A percentile compares a stretch with the other conserved stretches of the same genome.
Conservation (phyloP, 208 protist species). For the Wallacemonas sp. region DNA sequence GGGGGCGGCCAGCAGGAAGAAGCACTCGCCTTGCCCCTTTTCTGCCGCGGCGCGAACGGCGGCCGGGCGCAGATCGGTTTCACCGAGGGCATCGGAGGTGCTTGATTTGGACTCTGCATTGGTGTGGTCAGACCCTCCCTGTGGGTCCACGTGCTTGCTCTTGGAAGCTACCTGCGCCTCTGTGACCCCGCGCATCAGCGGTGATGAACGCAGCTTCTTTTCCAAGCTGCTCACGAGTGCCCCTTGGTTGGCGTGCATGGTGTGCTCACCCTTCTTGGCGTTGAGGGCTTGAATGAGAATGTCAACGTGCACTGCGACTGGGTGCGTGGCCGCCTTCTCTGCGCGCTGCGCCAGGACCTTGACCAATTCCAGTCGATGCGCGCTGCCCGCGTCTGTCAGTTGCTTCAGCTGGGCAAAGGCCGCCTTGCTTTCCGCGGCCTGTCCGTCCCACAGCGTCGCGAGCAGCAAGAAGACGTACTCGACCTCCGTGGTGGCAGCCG, state of each 20-base stretch:
- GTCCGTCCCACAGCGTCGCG: constrained; percentile 73
- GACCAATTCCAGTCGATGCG: not conserved
- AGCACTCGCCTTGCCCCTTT: constrained; percentile 69
- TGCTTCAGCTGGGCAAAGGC: constrained; percentile 59
- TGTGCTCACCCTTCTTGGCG: constrained; percentile 67
- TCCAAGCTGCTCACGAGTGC: constrained; percentile 63
- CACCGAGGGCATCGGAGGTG: constrained; percentile 7
- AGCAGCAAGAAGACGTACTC: constrained; percentile 44
- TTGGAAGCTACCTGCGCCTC: not conserved
- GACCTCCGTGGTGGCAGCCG: not conserved
- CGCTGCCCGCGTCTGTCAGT: constrained; percentile 25
- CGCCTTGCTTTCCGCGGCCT: constrained; percentile 45
- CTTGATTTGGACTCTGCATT: too few species aligned
- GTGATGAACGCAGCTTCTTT: constrained; percentile 46
- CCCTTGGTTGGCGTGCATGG: constrained; percentile 47
- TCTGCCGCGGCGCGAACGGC: constrained; percentile 35
- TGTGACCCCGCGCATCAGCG: constrained; percentile 2
- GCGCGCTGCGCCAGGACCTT: not conserved
- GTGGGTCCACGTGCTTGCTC: too few species aligned
- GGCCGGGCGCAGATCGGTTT: constrained; percentile 33
- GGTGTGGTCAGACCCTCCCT: not conserved
- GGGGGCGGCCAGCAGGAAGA: constrained; percentile 43
- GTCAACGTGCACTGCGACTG: constrained; percentile 17
- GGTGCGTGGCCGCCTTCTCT: not conserved
- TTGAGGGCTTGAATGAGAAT: constrained; percentile 81